A percentile compares a stretch with the other conserved stretches of the same genome.
These are phyloP conservation scores for Nothophoma quercina DNA, from an alignment of 2,329 filamentous ascomycete species.

Conservation along the genomic window DNA sequence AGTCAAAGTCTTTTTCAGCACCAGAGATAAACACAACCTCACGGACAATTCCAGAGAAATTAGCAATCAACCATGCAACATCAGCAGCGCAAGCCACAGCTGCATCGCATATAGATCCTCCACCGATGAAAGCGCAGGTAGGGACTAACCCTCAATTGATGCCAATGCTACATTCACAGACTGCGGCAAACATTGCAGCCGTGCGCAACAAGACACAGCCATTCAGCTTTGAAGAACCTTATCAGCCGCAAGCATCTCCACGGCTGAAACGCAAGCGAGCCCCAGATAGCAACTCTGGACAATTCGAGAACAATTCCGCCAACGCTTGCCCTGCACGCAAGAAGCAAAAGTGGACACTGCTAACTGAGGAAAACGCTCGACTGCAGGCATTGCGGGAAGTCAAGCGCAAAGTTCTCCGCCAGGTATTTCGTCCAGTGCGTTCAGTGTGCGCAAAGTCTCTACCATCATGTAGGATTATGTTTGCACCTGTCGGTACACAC, in stretches of 20 bases:
- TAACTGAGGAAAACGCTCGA: neutral
- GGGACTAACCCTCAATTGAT: too few relatives aligned
- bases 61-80: too few relatives aligned
- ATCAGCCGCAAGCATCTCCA: neutral
- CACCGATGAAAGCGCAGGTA: too few relatives aligned
- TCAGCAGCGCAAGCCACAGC: too few relatives aligned
- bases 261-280: constrained; percentile 6
- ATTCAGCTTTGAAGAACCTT: neutral
- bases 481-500: neutral
- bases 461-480: neutral
- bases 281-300: neutral
- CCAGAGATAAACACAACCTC: too few relatives aligned
- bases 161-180: too few relatives aligned
- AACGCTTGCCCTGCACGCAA: neutral
- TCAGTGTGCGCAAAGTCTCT: neutral
- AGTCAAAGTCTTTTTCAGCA: too few relatives aligned
- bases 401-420: neutral
- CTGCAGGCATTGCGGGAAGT: neutral
- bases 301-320: too few relatives aligned
- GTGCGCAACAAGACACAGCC: neutral
- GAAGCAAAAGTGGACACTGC: neutral
- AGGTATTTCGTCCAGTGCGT: neutral
- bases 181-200: too few relatives aligned
- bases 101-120: too few relatives aligned
- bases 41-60: too few relatives aligned